Conservation (phyloP, 73 alveolate species). For the Blepharisma stoltei region DNA sequence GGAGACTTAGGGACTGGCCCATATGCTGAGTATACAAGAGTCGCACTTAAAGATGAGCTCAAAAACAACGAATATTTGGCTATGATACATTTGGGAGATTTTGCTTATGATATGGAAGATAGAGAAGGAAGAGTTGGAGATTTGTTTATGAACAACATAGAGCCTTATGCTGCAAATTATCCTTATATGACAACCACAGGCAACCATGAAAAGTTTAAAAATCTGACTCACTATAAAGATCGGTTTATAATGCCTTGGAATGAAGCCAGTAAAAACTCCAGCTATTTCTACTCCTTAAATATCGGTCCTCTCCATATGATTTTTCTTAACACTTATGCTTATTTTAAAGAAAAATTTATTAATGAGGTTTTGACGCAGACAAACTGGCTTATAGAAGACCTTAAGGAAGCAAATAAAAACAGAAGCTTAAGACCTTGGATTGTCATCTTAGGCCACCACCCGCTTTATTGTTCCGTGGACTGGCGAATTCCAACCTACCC, state of each 20-base stretch:
- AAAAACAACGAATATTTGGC: neutral
- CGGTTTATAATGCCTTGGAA: slow-evolving; percentile 3
- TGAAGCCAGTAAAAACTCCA: neutral
- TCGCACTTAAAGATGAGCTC: neutral
- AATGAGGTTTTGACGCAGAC: neutral
- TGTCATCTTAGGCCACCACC: neutral
- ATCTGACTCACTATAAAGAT: neutral
- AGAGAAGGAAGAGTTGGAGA: neutral
- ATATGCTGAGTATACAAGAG: neutral
- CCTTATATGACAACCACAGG: slow-evolving; percentile 21
- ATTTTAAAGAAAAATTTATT: neutral
- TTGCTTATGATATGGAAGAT: neutral
- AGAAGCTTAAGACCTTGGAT: slow-evolving; percentile 27
- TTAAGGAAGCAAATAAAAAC: slow-evolving; percentile 7
- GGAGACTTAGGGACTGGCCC: slow-evolving; percentile 9
- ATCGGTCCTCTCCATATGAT: neutral
- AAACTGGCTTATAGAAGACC: slow-evolving; percentile 22
- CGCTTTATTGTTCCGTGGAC: neutral
- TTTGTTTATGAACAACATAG: neutral
- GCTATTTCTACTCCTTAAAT: slow-evolving; percentile 7
- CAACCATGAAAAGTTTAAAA: neutral
- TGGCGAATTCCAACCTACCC: neutral
- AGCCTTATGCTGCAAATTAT: neutral
- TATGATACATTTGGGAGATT: slow-evolving; percentile 5
- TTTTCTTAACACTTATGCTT: neutral